phyloP scores from a whole-genome alignment of 1,284 basidiomycete genomes.

The Spongiforma sp. region DNA sequence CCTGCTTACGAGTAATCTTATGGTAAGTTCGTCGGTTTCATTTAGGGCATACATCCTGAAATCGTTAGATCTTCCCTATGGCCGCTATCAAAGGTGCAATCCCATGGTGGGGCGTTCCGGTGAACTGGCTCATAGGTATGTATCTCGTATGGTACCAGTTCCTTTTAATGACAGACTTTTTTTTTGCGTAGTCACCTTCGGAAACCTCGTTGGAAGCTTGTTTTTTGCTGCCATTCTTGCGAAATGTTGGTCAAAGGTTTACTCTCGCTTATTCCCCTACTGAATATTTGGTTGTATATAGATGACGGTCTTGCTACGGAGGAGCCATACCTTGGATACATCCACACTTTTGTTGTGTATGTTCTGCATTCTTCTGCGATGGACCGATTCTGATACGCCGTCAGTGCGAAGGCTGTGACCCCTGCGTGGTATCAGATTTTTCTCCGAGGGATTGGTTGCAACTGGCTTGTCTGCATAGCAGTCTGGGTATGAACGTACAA shows the following conservation, averaged over 20 bases:
- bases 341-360: constrained; percentile 59
- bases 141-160: not conserved
- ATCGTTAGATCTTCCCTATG: constrained; percentile 66
- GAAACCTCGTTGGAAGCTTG: constrained; percentile 73
- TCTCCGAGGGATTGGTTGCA: constrained; percentile 78
- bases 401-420: constrained; percentile 64
- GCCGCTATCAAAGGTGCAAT: constrained; percentile 61
- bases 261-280: not conserved
- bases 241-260: constrained; percentile 52
- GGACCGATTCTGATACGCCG: constrained; percentile 1
- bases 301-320: constrained; percentile 61
- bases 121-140: constrained; percentile 71
- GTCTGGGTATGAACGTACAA: constrained; percentile 62
- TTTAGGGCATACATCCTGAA: not conserved
- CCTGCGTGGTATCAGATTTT: constrained; percentile 79
- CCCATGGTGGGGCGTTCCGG: constrained; percentile 69
- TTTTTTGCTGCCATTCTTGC: constrained; percentile 74
- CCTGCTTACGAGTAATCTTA: constrained; percentile 76
- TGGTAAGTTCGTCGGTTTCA: constrained; percentile 48
- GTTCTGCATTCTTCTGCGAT: constrained; percentile 21
- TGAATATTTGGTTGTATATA: constrained; percentile 31
- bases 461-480: constrained; percentile 80
- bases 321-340: constrained; percentile 61
- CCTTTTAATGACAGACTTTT: too few relatives aligned
- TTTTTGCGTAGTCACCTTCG: constrained; percentile 60